These are phyloP conservation scores for Tilletia walkeri DNA, from an alignment of 1,284 basidiomycete species.

Conservation along the genomic window DNA sequence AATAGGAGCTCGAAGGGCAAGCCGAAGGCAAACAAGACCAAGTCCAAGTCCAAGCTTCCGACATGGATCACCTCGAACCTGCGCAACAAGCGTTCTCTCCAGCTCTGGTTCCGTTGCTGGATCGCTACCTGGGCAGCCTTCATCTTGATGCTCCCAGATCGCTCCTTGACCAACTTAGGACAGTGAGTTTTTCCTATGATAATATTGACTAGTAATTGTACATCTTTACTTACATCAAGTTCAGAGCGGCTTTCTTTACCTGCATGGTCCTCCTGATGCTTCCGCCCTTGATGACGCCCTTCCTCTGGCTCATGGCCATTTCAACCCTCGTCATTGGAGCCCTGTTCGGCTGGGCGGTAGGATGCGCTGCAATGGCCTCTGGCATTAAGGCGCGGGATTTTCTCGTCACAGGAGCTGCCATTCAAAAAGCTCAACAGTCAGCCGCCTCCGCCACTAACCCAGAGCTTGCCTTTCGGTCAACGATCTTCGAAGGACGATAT, in stretches of 20 bases:
- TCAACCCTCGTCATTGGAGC: conserved; percentile 64
- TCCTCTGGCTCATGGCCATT: conserved; percentile 57
- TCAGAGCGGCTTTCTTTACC: conserved; percentile 47
- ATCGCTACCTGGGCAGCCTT: conserved; percentile 45
- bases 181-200: conserved; percentile 19
- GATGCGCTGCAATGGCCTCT: conserved; percentile 69
- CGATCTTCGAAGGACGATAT: conserved; percentile 68
- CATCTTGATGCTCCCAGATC: conserved; percentile 45
- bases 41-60: too few species aligned
- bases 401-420: conserved; percentile 60
- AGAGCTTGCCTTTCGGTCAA: conserved; percentile 29
- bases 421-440: conserved; percentile 59
- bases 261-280: conserved; percentile 47
- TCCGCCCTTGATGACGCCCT: conserved; percentile 46
- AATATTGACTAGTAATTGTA: too few species aligned
- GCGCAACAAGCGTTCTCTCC: conserved; percentile 28
- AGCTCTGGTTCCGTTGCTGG: conserved; percentile 45
- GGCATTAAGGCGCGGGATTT: conserved; percentile 64
- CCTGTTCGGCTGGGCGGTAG: conserved; percentile 73
- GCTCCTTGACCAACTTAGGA: conserved; percentile 40
- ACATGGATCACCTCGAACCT: conserved; percentile 36
- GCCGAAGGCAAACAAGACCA: too few species aligned
- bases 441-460: conserved; percentile 49
- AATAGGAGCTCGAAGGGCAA: too few species aligned
- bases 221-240: too few species aligned